Evolutionary conservation across 1,284 basidiomycete species (phyloP).

Genomic region (Schizophyllum commune): DNA sequence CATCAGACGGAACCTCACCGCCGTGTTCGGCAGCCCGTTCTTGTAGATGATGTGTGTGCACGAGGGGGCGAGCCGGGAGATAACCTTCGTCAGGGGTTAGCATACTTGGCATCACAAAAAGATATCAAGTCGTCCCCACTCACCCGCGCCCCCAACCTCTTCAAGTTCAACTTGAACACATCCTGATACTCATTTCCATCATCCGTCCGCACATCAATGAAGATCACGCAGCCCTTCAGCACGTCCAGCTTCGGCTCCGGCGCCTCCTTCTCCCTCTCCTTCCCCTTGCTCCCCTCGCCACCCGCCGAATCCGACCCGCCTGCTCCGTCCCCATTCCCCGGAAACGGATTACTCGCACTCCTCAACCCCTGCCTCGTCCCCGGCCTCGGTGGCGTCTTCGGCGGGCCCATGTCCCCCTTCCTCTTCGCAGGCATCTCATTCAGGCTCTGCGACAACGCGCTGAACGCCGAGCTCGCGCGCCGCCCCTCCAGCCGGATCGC

Average conservation of each 20-base stretch:
- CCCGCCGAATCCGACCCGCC: slow-evolving; percentile 14
- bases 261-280: slow-evolving; percentile 13
- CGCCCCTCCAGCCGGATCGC: slow-evolving; percentile 13
- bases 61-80: slow-evolving; percentile 59
- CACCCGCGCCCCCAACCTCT: slow-evolving; percentile 77
- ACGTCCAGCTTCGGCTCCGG: slow-evolving; percentile 32
- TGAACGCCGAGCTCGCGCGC: slow-evolving; percentile 50
- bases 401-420: slow-evolving; percentile 32
- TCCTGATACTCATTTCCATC: slow-evolving; percentile 80
- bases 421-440: slow-evolving; percentile 30
- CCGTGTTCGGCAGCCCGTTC: slow-evolving; percentile 73
- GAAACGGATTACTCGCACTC: slow-evolving; percentile 18
- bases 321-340: slow-evolving; percentile 13
- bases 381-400: slow-evolving; percentile 29
- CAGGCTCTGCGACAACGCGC: slow-evolving; percentile 49
- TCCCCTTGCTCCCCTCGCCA: slow-evolving; percentile 14
- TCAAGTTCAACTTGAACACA: slow-evolving; percentile 83
- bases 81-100: slow-evolving; percentile 32
- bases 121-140: slow-evolving; percentile 16
- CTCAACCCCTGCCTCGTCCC: slow-evolving; percentile 27
- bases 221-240: slow-evolving; percentile 75
- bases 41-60: slow-evolving; percentile 92
- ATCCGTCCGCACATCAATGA: slow-evolving; percentile 84
- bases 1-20: slow-evolving; percentile 32
- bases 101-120: background rate